Evolutionary conservation across 768 basidiomycete genomes (phyloP).

Genomic region (Tricholomella constricta): DNA sequence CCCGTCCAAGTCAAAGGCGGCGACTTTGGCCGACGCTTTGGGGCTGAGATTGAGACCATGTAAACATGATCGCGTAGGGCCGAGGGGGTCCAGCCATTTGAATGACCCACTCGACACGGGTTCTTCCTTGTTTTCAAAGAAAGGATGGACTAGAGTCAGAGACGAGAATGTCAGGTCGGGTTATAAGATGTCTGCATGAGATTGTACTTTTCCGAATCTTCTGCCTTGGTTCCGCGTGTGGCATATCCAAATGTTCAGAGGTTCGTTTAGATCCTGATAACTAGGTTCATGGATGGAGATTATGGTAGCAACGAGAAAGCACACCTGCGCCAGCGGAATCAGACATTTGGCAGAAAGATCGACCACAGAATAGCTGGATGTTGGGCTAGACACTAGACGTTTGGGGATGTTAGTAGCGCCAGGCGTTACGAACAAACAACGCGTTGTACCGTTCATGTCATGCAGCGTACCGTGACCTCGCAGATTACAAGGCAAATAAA

Average conservation of each 20-base stretch:
- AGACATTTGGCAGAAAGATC: too few relatives aligned
- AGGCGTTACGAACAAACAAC: too few relatives aligned
- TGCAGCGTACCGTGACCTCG: constrained; percentile 9
- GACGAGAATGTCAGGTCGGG: background rate
- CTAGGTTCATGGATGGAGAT: background rate
- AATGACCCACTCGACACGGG: constrained; percentile 24
- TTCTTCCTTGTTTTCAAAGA: constrained; percentile 35
- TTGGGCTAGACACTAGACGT: too few relatives aligned
- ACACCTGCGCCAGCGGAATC: background rate
- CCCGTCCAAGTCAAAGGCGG: constrained; percentile 86
- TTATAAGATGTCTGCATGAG: background rate
- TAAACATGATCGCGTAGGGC: constrained; percentile 40
- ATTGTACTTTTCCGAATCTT: constrained; percentile 18
- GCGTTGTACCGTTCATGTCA: background rate
- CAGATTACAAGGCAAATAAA: background rate
- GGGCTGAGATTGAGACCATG: constrained; percentile 46
- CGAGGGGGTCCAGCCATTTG: constrained; percentile 43
- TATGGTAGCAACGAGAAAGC: background rate
- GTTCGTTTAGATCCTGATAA: constrained; percentile 14
- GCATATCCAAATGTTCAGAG: constrained; percentile 9
- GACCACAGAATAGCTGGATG: too few relatives aligned
- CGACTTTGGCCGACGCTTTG: constrained; percentile 54
- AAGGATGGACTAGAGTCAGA: constrained; percentile 37
- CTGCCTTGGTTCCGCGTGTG: background rate
- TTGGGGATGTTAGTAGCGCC: too few relatives aligned